Conservation (phyloP, 2,329 filamentous ascomycete species). For the Colletotrichum australisinense region DNA sequence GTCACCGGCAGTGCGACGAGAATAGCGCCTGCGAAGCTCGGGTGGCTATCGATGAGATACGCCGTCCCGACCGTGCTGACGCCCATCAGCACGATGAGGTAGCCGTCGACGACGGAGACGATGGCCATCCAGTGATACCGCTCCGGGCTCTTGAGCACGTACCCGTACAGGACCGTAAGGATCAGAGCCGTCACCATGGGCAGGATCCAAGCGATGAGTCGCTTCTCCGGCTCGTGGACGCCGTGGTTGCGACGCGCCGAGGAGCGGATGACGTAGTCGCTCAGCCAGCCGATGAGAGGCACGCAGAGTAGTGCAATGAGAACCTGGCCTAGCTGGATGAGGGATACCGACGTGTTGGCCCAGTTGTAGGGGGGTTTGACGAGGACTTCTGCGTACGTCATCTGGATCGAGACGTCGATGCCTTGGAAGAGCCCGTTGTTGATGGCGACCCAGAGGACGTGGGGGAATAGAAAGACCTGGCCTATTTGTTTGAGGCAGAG, state of each 20-base stretch:
- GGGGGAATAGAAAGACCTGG: constrained; percentile 30
- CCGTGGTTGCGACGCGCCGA: constrained; percentile 52
- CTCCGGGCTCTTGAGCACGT: constrained; percentile 19
- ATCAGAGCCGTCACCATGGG: constrained; percentile 26
- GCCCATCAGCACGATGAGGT: constrained; percentile 26
- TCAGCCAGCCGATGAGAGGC: constrained; percentile 29
- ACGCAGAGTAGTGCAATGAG: constrained; percentile 21
- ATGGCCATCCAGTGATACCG: constrained; percentile 33
- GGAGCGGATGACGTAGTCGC: constrained; percentile 31
- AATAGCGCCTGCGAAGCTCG: constrained; percentile 22
- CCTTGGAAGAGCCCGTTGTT: constrained; percentile 33
- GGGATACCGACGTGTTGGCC: constrained; percentile 30
- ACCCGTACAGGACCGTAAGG: constrained; percentile 29
- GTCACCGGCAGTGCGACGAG: constrained; percentile 25
- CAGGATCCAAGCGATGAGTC: constrained; percentile 40
- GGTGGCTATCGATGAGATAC: constrained; percentile 31
- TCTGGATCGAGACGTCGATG: constrained; percentile 30
- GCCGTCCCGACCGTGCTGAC: constrained; percentile 25
- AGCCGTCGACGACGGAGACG: constrained; percentile 21
- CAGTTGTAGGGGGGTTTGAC: constrained; percentile 32
- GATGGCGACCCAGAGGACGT: constrained; percentile 31
- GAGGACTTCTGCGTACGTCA: constrained; percentile 31
- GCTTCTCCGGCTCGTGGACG: constrained; percentile 54
- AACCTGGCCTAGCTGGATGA: constrained; percentile 27
- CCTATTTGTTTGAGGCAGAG: constrained; percentile 28